Evolutionary conservation across 441 rosid genomes (phyloP), one percentile per base, ranked within the genome.

Genomic region (Corymbia calophylla): DNA sequence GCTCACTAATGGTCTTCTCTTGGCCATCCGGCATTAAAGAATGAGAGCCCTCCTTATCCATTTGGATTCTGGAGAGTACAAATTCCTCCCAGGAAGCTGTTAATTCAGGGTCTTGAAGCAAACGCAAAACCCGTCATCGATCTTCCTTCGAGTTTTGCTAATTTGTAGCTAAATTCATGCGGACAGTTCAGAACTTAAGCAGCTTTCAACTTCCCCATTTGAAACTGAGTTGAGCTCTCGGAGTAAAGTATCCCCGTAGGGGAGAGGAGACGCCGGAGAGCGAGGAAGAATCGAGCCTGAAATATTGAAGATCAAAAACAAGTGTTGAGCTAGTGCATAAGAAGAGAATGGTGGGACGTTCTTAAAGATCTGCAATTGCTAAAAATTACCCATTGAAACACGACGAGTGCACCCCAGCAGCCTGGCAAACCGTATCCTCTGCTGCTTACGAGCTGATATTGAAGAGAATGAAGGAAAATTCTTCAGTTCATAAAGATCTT

Each of bases 341-440:
- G 25, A 73, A 80, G 23, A 80, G 35, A 87, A 53, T 8, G 58
- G 48, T 8, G 10, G 48, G 58, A 29, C 62, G 53, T 49, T 32
- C 53, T 55, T 47, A 66, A 86, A 21, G n/a, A 58, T n/a, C 14
- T 25, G 8, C 14, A 53, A 86, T 27, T 64, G 29, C n/a, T 70
- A 70, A 73, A 82, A 82, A 53, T 90, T 93, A 93, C 94, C 95
- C 94, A 94, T 82, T 94, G 95, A 87, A 94, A 94, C 53, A 91
- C 91, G 3, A 91, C 89, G 12, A 94, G 94, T 8, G 93, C 93
- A 49, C 86, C 92, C 95, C 95, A 94, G 90, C 94, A 94, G 88
- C 93, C 93, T 0, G 90, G 70, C 92, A 95, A 91, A 87, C 97
- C 97, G 44, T 53, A 94, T 60, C 95, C 96, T 55, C 90, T 92